These are phyloP conservation scores for Rhizopogon vesiculosus DNA, from an alignment of 768 basidiomycete genomes.

Conservation along the genomic window DNA sequence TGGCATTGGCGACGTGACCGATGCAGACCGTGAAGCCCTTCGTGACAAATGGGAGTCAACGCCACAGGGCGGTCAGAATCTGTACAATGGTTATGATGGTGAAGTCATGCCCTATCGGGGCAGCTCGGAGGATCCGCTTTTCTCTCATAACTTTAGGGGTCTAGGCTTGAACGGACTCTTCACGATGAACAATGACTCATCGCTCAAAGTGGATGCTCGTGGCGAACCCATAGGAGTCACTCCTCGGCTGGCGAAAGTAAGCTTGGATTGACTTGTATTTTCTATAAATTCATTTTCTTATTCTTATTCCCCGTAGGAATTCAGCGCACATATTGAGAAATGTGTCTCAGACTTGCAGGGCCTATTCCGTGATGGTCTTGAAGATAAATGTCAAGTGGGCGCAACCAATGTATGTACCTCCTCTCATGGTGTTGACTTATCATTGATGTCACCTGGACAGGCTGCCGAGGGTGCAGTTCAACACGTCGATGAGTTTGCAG, in stretches of 20 bases:
- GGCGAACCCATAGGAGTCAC: constrained; percentile 43
- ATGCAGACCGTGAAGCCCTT: constrained; percentile 43
- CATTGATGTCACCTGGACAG: constrained; percentile 8
- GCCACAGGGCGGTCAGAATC: constrained; percentile 18
- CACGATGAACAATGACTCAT: constrained; percentile 17
- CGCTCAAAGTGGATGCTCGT: constrained; percentile 37
- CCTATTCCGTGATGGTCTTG: constrained; percentile 48
- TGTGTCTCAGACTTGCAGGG: constrained; percentile 43
- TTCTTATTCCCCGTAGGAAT: constrained; percentile 32
- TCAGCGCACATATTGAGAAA: constrained; percentile 38
- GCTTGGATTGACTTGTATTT: constrained; percentile 3
- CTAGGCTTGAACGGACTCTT: not conserved
- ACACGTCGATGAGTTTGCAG: constrained; percentile 45
- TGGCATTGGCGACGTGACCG: constrained; percentile 49
- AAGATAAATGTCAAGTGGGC: constrained; percentile 52
- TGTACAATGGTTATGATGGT: constrained; percentile 14
- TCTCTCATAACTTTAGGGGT: not conserved
- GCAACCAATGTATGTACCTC: constrained; percentile 28
- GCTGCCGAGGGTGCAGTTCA: constrained; percentile 40
- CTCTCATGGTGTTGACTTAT: not conserved
- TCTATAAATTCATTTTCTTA: not conserved
- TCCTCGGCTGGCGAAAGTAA: constrained; percentile 38
- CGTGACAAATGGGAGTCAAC: constrained; percentile 50
- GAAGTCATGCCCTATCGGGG: constrained; percentile 8
- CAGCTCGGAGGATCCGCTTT: constrained; percentile 1